Evolutionary conservation across 805 yeast genomes (phyloP).

Genomic region (Brettanomyces bruxellensis): DNA sequence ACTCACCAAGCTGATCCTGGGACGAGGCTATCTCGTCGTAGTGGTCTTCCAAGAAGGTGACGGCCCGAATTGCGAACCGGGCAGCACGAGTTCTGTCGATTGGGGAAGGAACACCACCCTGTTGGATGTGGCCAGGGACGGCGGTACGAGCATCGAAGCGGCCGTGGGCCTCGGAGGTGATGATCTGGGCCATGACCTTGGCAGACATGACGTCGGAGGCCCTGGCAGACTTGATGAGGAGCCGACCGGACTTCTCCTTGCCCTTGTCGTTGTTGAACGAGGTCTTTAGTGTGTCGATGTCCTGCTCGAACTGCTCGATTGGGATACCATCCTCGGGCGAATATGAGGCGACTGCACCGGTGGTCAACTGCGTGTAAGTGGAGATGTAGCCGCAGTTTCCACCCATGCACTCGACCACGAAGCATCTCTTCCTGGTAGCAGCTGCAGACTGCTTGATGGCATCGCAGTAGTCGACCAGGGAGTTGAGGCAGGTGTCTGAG

Average conservation of each 20-base stretch:
- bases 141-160: slow-evolving; percentile 89
- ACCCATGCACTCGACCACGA: slow-evolving; percentile 97
- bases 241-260: slow-evolving; percentile 73
- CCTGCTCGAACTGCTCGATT: slow-evolving; percentile 62
- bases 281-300: slow-evolving; percentile 59
- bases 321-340: slow-evolving; percentile 80
- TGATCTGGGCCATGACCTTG: slow-evolving; percentile 72
- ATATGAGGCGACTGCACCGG: slow-evolving; percentile 89
- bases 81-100: slow-evolving; percentile 72
- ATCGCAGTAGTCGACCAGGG: slow-evolving; percentile 88
- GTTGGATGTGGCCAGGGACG: slow-evolving; percentile 97
- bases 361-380: slow-evolving; percentile 69
- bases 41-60: slow-evolving; percentile 53
- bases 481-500: slow-evolving; percentile 89
- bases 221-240: slow-evolving; percentile 73
- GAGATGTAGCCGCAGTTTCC: slow-evolving; percentile 95
- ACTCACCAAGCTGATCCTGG: slow-evolving; percentile 23
- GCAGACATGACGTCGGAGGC: slow-evolving; percentile 81
- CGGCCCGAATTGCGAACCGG: slow-evolving; percentile 60
- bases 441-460: slow-evolving; percentile 92
- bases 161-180: slow-evolving; percentile 60
- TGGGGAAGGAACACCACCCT: slow-evolving; percentile 70
- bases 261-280: slow-evolving; percentile 70
- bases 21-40: slow-evolving; percentile 11
- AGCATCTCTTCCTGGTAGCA: slow-evolving; percentile 86